Percentiles rank a stretch among this genome's conserved stretches.
phyloP scores from a whole-genome alignment of 805 yeast species.

The Ogataea chonburiensis region DNA sequence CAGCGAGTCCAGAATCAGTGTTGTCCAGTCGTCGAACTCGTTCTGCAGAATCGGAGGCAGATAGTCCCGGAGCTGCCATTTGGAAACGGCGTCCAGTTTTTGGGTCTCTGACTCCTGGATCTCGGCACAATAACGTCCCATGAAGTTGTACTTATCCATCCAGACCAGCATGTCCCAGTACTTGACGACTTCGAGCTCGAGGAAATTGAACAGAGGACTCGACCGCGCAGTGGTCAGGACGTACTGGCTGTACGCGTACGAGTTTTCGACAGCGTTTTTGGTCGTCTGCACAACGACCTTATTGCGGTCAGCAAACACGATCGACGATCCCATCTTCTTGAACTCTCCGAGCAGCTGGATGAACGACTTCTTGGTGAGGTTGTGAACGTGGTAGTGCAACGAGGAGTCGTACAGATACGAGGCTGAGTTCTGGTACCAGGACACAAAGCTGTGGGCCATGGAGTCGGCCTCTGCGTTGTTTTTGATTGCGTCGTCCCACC shows the following conservation, averaged over 20 bases:
- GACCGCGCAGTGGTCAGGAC: constrained; percentile 73
- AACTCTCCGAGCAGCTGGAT: constrained; percentile 80
- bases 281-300: constrained; percentile 69
- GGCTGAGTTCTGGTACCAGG: constrained; percentile 80
- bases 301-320: constrained; percentile 78
- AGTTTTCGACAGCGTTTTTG: constrained; percentile 77
- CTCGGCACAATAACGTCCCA: constrained; percentile 61
- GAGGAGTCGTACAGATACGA: constrained; percentile 75
- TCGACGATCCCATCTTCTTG: constrained; percentile 70
- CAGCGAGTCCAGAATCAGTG: constrained; percentile 70
- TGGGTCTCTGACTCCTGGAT: constrained; percentile 46
- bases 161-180: constrained; percentile 94
- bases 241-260: constrained; percentile 89
- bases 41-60: constrained; percentile 72
- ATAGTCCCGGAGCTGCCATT: constrained; percentile 79
- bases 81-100: constrained; percentile 47
- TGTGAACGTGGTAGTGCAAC: constrained; percentile 83
- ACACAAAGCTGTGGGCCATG: constrained; percentile 73
- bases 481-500: constrained; percentile 90
- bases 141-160: constrained; percentile 90
- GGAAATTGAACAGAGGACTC: constrained; percentile 76
- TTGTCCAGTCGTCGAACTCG: constrained; percentile 87
- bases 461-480: constrained; percentile 74
- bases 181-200: constrained; percentile 69
- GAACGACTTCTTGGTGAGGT: constrained; percentile 77